phyloP scores from a whole-genome alignment of 805 yeast genomes.

The Kuraishia molischiana region DNA sequence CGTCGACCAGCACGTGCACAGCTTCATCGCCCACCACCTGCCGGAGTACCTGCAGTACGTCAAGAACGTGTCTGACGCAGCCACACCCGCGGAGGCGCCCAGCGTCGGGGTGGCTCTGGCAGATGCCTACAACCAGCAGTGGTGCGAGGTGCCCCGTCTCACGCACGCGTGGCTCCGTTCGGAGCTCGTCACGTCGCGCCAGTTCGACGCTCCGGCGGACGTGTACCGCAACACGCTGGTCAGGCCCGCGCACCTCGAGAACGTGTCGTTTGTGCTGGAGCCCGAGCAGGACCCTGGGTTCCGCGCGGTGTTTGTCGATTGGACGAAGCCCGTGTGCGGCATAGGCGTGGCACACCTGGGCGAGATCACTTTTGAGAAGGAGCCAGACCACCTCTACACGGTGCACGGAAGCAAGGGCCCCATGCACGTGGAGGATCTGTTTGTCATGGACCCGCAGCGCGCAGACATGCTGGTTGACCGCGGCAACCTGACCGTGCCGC shows the following conservation, averaged over 20 bases:
- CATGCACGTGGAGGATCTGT: not conserved
- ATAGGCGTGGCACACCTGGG: too few species aligned
- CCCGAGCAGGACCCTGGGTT: not conserved
- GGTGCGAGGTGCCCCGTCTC: not conserved
- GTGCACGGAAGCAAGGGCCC: too few species aligned
- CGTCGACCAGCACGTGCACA: not conserved
- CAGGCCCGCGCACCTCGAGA: not conserved
- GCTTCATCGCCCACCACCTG: not conserved
- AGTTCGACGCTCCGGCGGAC: not conserved
- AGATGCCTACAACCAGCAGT: not conserved
- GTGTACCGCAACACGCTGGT: not conserved
- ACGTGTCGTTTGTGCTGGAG: not conserved
- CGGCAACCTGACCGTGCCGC: slow-evolving; percentile 18
- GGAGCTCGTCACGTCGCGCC: not conserved
- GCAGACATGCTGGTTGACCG: not conserved
- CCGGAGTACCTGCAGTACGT: not conserved
- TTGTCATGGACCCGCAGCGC: not conserved
- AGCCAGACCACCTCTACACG: too few species aligned
- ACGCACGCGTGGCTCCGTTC: not conserved
- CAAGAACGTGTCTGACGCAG: not conserved
- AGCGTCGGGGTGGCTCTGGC: not conserved
- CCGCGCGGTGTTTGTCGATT: not conserved
- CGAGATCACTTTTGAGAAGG: too few species aligned
- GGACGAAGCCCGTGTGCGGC: too few species aligned
- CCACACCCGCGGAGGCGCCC: not conserved